Conservation (phyloP, 345 rosid genomes). For the Populus pruinosa region DNA sequence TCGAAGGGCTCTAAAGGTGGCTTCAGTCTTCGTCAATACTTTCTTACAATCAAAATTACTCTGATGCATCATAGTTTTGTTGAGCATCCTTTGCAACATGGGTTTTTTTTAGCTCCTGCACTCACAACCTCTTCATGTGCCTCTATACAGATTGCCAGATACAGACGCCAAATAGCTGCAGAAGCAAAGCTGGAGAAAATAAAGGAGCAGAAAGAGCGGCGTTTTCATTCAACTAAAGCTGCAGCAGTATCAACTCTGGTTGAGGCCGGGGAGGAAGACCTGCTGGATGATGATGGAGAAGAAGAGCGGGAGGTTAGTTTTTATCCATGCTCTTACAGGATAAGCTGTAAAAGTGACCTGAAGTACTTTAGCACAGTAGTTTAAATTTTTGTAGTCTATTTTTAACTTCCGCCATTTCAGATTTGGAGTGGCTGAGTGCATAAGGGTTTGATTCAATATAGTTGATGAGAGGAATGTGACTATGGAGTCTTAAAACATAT, state of each 20-base stretch:
- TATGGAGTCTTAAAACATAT: no score
- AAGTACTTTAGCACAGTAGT: neutral
- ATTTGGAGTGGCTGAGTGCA: no score
- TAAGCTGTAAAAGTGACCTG: neutral
- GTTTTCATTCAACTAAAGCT: conserved; percentile 72
- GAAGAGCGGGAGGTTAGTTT: conserved; percentile 90
- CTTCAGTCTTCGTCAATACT: neutral
- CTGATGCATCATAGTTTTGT: neutral
- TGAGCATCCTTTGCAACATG: neutral
- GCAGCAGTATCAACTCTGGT: conserved; percentile 73
- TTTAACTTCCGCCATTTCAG: no score
- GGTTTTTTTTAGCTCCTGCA: neutral
- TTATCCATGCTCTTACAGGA: neutral
- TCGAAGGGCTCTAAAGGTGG: conserved; percentile 83
- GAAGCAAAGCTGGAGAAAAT: conserved; percentile 81
- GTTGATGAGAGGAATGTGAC: no score
- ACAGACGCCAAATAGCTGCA: conserved; percentile 76
- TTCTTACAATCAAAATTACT: neutral
- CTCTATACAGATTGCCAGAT: conserved; percentile 66
- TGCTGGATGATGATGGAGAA: conserved; percentile 86
- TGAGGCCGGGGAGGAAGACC: conserved; percentile 82
- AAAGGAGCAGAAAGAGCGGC: conserved; percentile 80
- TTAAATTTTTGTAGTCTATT: neutral
- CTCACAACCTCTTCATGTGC: neutral
- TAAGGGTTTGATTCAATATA: no score